These are phyloP conservation scores for Epichloe brachyelytri DNA, from an alignment of 2,329 filamentous ascomycete species.

Conservation along the genomic window DNA sequence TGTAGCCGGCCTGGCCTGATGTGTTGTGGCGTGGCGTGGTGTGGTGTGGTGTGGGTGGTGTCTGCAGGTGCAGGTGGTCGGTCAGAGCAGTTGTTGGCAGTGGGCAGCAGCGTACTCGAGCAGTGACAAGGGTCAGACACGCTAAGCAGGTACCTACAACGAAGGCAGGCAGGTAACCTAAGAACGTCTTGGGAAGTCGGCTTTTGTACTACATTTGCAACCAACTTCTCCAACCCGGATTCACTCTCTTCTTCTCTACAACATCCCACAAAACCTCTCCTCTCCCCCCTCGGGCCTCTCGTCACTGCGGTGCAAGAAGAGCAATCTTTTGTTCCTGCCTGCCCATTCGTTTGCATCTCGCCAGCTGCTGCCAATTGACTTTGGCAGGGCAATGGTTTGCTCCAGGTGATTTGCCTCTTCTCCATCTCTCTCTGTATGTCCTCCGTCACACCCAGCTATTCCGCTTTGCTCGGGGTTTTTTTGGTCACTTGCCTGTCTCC, in stretches of 20 bases:
- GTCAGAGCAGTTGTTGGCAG: not conserved
- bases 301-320: not conserved
- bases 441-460: not conserved
- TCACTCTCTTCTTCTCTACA: not conserved
- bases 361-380: constrained; percentile 20
- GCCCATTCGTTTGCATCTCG: constrained; percentile 4
- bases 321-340: constrained; percentile 1
- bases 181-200: not conserved
- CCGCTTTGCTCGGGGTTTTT: not conserved
- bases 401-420: constrained; percentile 19
- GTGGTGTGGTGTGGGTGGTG: not conserved
- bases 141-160: too few species aligned
- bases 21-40: not conserved
- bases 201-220: not conserved
- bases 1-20: not conserved
- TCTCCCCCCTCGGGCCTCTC: not conserved
- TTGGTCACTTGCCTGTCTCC: not conserved
- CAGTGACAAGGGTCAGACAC: too few species aligned
- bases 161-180: too few species aligned
- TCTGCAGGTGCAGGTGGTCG: not conserved
- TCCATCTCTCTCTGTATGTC: constrained; percentile 12
- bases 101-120: too few species aligned
- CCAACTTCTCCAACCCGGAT: not conserved
- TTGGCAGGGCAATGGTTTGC: constrained; percentile 25
- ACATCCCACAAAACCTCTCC: not conserved